Percentiles rank a stretch among this genome's conserved stretches.
Evolutionary conservation across 495 filamentous ascomycete genomes (phyloP).

Genomic region (Daldinia concentrica): DNA sequence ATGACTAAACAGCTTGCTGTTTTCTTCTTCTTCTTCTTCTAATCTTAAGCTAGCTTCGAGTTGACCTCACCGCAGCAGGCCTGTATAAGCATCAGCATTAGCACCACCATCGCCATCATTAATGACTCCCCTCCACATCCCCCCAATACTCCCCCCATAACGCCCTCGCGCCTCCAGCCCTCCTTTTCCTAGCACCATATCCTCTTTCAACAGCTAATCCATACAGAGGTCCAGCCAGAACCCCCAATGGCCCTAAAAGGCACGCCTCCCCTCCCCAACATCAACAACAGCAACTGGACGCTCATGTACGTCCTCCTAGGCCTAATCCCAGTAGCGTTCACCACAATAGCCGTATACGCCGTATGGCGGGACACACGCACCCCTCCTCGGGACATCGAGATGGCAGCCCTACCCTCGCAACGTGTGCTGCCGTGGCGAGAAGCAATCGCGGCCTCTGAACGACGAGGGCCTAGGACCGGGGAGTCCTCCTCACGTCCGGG

Average conservation of each 20-base stretch:
- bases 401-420: background rate
- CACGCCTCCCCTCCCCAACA: background rate
- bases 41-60: background rate
- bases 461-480: background rate
- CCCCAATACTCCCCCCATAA: background rate
- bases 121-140: background rate
- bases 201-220: background rate
- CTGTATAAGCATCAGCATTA: background rate
- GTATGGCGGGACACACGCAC: constrained; percentile 46
- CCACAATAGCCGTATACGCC: constrained; percentile 18
- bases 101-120: background rate
- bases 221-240: background rate
- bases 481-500: background rate
- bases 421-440: background rate
- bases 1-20: no score
- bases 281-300: constrained; percentile 39
- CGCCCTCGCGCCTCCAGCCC: background rate
- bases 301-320: constrained; percentile 35
- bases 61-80: background rate
- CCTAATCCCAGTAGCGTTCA: constrained; percentile 29
- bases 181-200: background rate
- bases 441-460: background rate
- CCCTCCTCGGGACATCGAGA: background rate
- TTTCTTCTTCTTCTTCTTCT: background rate
- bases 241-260: background rate